Percentiles rank a stretch among this genome's conserved stretches.
These are phyloP conservation scores for Yarrowia bubula DNA, from an alignment of 805 yeast species.

Conservation along the genomic window DNA sequence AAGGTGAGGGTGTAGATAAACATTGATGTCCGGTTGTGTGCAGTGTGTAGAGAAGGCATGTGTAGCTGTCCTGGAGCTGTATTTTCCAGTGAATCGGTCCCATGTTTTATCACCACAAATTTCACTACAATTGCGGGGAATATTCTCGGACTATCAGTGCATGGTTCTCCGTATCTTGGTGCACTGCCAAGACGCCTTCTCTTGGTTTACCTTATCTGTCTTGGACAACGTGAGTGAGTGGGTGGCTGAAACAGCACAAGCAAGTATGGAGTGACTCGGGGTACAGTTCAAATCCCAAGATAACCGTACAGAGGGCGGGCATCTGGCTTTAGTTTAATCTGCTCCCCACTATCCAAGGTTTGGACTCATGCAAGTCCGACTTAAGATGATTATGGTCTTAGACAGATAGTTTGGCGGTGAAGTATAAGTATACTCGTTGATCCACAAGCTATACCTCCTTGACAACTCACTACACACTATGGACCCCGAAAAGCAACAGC, in stretches of 20 bases:
- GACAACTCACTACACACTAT: not conserved
- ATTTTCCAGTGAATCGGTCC: no score
- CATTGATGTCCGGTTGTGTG: no score
- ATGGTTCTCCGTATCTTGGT: not conserved
- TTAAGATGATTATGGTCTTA: not conserved
- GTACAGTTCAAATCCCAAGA: not conserved
- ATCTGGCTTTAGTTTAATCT: not conserved
- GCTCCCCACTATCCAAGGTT: not conserved
- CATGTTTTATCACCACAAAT: not conserved
- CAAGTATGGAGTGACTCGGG: not conserved
- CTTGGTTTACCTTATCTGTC: not conserved
- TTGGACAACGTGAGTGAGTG: not conserved
- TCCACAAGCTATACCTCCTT: not conserved
- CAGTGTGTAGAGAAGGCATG: no score
- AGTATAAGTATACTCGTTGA: not conserved
- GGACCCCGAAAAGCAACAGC: constrained; percentile 20
- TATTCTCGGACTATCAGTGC: constrained; percentile 11
- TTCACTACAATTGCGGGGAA: not conserved
- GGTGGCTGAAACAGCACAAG: not conserved
- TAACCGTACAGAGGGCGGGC: not conserved
- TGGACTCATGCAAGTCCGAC: not conserved
- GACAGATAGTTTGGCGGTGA: not conserved
- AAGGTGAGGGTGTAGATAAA: no score
- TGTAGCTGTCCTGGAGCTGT: no score
- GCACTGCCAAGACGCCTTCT: not conserved